Evolutionary conservation across 1,284 basidiomycete species (phyloP), one percentile per base, ranked within the genome.

Genomic region (Melampsora larici-populina): DNA sequence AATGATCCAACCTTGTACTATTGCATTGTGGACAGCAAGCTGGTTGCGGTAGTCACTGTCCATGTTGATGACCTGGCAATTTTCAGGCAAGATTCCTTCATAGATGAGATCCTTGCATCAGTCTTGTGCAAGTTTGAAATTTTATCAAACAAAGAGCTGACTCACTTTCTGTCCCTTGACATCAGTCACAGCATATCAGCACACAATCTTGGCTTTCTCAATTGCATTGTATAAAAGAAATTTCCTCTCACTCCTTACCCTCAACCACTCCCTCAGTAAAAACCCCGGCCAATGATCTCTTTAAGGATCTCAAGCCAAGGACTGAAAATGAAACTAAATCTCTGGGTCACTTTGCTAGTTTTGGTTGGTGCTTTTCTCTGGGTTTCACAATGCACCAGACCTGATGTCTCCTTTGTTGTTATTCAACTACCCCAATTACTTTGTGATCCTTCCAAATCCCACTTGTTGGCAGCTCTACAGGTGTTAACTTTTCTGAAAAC

Each of bases 61-160:
- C 60, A 63, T 63, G 60, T 63, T 11, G 60, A 63, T 63, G 60
- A 63, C 31, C 60, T n/a, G n/a, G n/a, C n/a, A n/a, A n/a, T n/a
- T n/a, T n/a, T n/a, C n/a, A n/a, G n/a, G n/a, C n/a, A n/a, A 7
- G n/a, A 8, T 65, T 65, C 31, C 24, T 65, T 33, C 26, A 24
- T 65, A 8, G 5, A 33, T 15, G 17, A 8, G 36, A 7, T 65
- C 63, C 36, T 36, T 24, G 4, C 15, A 5, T 60, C 55, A 6
- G n/a, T n/a, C n/a, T n/a, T n/a, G n/a, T n/a, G n/a, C n/a, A n/a
- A n/a, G n/a, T n/a, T n/a, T n/a, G n/a, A n/a, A n/a, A n/a, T n/a
- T n/a, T n/a, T n/a, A n/a, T n/a, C n/a, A n/a, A n/a, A n/a, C n/a
- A n/a, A n/a, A n/a, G n/a, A n/a, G n/a, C n/a, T n/a, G n/a, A n/a